phyloP scores from a whole-genome alignment of 1,139 yeast species.

The Suzukiozyma palmioleophila region DNA sequence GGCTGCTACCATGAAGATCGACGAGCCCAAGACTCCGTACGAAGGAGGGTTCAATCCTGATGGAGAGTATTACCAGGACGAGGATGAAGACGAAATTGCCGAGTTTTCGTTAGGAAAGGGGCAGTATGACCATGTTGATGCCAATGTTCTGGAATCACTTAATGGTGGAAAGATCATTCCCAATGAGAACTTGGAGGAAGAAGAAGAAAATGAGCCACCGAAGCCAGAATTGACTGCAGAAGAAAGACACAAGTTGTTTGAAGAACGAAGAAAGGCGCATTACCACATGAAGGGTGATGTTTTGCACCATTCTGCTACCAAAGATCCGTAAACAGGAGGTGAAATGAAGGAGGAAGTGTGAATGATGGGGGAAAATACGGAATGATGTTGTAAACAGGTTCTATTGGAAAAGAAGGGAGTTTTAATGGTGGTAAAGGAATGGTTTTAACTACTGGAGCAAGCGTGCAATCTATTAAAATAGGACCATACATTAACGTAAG shows the following conservation, averaged over 20 bases:
- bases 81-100: constrained; percentile 49
- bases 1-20: constrained; percentile 75
- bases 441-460: too few relatives aligned
- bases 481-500: too few relatives aligned
- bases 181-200: constrained; percentile 19
- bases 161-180: constrained; percentile 35
- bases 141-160: constrained; percentile 23
- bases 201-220: constrained; percentile 32
- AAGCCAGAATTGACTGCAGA: constrained; percentile 46
- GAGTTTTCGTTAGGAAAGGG: constrained; percentile 43
- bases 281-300: constrained; percentile 66
- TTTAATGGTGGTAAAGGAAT: too few relatives aligned
- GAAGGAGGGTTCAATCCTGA: constrained; percentile 89
- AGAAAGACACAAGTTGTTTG: constrained; percentile 64
- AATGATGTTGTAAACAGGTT: too few relatives aligned
- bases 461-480: too few relatives aligned
- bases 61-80: constrained; percentile 75
- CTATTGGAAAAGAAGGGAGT: too few relatives aligned
- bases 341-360: too few relatives aligned
- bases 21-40: constrained; percentile 96
- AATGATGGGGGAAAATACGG: too few relatives aligned
- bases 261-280: constrained; percentile 71
- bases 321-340: background rate
- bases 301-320: constrained; percentile 24
- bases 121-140: constrained; percentile 38